Evolutionary conservation across 192 early-diverging fungal species (phyloP).

Genomic region (Umbelopsis ramanniana): DNA sequence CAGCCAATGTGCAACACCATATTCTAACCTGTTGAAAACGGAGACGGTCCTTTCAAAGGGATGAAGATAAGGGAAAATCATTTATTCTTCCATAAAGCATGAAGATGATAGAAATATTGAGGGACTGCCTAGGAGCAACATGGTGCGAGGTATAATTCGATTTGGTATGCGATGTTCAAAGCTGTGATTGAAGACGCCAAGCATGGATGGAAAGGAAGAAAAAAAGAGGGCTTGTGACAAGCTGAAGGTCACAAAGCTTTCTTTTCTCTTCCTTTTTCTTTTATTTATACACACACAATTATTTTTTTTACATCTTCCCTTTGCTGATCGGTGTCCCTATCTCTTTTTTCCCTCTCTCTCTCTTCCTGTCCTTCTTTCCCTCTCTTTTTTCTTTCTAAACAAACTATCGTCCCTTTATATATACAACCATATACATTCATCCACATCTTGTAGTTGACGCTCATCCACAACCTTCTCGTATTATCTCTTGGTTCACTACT

Average conservation of each 20-base stretch:
- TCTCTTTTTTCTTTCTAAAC: not conserved
- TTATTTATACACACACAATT: too few species aligned
- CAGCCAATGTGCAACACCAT: conserved; percentile 15
- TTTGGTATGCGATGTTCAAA: not conserved
- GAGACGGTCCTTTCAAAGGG: not conserved
- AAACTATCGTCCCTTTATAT: not conserved
- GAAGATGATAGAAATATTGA: not conserved
- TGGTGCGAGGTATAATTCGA: not conserved
- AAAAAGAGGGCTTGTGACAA: conserved; percentile 17
- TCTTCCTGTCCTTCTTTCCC: not conserved
- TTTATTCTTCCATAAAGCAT: too few species aligned
- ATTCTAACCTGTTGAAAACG: conserved; percentile 18
- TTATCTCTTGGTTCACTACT: not conserved
- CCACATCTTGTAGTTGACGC: not conserved
- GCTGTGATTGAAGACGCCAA: not conserved
- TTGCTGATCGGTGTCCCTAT: conserved; percentile 17
- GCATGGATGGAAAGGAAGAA: too few species aligned
- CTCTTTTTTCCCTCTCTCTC: not conserved
- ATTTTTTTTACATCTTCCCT: not conserved
- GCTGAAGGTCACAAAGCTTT: conserved; percentile 11
- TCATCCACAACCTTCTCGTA: not conserved
- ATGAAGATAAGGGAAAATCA: not conserved
- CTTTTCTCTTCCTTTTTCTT: not conserved
- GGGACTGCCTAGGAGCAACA: not conserved
- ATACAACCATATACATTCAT: not conserved